Evolutionary conservation across 2,329 filamentous ascomycete genomes (phyloP), one percentile per base, ranked within the genome.

Genomic region (Knufia fluminis): DNA sequence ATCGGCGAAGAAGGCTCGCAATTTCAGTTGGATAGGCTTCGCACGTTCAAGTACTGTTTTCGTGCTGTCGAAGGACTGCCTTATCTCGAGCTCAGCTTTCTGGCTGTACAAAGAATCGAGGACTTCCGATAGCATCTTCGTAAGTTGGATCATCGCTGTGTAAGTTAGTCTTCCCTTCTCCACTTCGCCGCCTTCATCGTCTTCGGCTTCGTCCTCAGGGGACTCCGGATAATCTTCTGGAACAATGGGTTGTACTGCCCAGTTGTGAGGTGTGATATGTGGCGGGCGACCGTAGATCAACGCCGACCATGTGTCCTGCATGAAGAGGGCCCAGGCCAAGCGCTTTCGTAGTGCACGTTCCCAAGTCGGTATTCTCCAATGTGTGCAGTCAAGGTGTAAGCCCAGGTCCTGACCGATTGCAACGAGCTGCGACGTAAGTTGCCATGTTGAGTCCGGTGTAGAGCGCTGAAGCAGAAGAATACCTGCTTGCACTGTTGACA

Each of bases 301-400:
- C 2, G 75, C 71, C 2, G 75, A 73, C 78, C 76, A 82, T 57
- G 77, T 79, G 54, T 84, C 80, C 59, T 83, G 80, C 70, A 82
- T 79, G 54, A 75, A 83, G 0, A 82, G 62, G 1, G 75, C 79
- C 80, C 81, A 85, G 0, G 77, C 79, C 0, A 84, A 64, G 12
- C 81, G 68, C 57, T 78, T 77, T 12, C 81, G 68, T 16, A 83
- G 65, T 0, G 79, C 76, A 48, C 77, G 73, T 57, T 84, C 81
- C 79, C 79, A 83, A 0, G 67, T 64, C 1, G 80, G 79, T 36
- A 84, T 76, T 9, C 74, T 72, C 81, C 81, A 85, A 17, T 68
- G 63, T 0, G 76, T 74, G 54, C 78, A 80, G 59, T 84, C 79
- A 1, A 82, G 68, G 48, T 82, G 77, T 9, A 82, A 66, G 0